Evolutionary conservation across 2,329 filamentous ascomycete species (phyloP).

Genomic region (Colletotrichum sp.): DNA sequence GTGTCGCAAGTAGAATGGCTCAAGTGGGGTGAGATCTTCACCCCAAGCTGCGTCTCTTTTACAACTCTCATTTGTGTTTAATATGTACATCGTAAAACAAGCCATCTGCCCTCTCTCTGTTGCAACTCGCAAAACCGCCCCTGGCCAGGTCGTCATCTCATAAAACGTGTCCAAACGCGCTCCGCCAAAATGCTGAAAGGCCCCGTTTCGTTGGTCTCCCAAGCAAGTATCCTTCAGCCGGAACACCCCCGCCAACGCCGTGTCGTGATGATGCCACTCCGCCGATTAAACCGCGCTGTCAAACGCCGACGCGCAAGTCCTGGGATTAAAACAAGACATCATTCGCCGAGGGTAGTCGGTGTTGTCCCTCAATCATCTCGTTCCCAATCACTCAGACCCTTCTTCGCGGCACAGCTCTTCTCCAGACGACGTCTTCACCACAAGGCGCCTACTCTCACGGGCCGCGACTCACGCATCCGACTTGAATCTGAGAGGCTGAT

Average conservation of each 20-base stretch:
- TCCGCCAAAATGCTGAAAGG: slow-evolving; percentile 11
- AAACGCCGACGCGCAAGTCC: slow-evolving; percentile 6
- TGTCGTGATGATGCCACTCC: slow-evolving; percentile 14
- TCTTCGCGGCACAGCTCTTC: background rate
- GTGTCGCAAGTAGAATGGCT: background rate
- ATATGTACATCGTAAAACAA: background rate
- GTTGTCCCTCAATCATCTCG: background rate
- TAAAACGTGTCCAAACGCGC: slow-evolving; percentile 12
- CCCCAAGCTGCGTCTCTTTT: slow-evolving; percentile 1
- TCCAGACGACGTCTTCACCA: background rate
- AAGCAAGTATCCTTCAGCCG: background rate
- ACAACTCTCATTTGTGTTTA: background rate
- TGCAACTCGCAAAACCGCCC: background rate
- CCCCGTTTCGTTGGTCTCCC: background rate
- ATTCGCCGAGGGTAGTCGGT: background rate
- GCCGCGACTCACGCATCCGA: background rate
- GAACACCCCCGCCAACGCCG: slow-evolving; percentile 16
- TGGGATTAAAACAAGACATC: background rate
- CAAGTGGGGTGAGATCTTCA: background rate
- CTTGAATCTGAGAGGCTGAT: background rate
- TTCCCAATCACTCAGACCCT: background rate
- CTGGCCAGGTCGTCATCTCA: background rate
- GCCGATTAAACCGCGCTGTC: slow-evolving; percentile 6
- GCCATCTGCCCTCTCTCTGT: background rate
- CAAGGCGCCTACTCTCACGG: background rate